Base-by-base conservation (phyloP, 768 basidiomycete genomes). In the Lactifluus subvellereus region DNA sequence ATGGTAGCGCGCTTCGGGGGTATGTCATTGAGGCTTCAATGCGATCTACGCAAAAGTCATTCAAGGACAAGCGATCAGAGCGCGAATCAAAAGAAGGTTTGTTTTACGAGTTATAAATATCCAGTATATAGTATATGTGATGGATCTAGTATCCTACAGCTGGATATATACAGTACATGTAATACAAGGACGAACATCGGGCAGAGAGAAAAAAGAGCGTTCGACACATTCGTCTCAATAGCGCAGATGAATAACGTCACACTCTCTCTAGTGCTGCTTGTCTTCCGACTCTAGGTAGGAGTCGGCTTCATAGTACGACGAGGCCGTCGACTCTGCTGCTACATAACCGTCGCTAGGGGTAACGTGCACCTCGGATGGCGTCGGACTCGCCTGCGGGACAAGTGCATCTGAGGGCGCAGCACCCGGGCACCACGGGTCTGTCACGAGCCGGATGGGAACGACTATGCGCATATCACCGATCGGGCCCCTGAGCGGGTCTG, bases 391-490 rank as follows among this genome's bases (percentile, higher is more conserved):
- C n/a, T 38, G 61, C 14, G 32, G 22, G 4, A 60, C 38, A 18
- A 52, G n/a, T 13, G 32, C 37, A 10, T 77, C 65, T 70, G 76
- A 43, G 71, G 72, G 2, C 16, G 14, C 30, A n/a, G 48, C 4
- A 14, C 20, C 38, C 20, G 30, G 49, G 13, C 27, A 76, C 79
- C 81, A 88, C 2, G 77, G 70, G 66, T 90, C 85, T 5, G 89
- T 89, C 6, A 82, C 80, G 10, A 90, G 74, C 13, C 81, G 81
- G 20, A 90, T 74, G 6, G 87, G 86, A n/a, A 89, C 75, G 18
- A 81, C 77, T 58, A 80, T 77, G 10, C 88, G 82, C 48, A 88
- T 72, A 50, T 87, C 86, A 49, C 70, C 72, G 71, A 89, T 87
- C 0, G 81, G 76, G 1, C 81, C 77, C 67, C 81, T 83, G 18